Percentiles rank a stretch among this genome's conserved stretches.
phyloP scores from a whole-genome alignment of 495 filamentous ascomycete species.

The Chaetomidium leptoderma region DNA sequence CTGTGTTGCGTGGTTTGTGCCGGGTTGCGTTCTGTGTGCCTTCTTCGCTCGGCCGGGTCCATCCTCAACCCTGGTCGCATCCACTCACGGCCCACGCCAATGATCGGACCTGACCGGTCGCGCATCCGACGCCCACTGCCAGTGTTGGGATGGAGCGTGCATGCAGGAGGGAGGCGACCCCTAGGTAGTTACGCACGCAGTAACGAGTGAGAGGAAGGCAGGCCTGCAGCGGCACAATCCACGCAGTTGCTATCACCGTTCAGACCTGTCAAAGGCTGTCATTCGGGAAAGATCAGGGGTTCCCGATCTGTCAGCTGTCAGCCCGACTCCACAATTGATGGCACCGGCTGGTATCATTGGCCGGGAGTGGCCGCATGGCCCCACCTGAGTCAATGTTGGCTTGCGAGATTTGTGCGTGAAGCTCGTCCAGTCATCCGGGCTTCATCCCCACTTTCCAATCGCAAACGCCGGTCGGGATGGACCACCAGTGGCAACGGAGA shows the following conservation, averaged over 20 bases:
- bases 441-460: background rate
- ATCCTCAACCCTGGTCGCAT: constrained; percentile 9
- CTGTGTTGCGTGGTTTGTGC: constrained; percentile 37
- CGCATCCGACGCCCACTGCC: too few relatives aligned
- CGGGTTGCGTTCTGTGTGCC: constrained; percentile 24
- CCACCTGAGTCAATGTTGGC: background rate
- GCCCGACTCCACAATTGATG: too few relatives aligned
- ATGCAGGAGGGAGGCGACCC: too few relatives aligned
- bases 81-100: constrained; percentile 7
- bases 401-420: constrained; percentile 32
- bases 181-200: background rate
- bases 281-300: too few relatives aligned
- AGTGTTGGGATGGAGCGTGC: too few relatives aligned
- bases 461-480: too few relatives aligned
- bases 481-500: too few relatives aligned
- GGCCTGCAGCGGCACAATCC: constrained; percentile 1
- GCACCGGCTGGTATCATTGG: background rate
- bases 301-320: background rate
- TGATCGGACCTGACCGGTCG: too few relatives aligned
- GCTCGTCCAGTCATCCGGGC: constrained; percentile 16
- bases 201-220: background rate
- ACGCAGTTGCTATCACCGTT: background rate
- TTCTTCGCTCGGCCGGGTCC: background rate
- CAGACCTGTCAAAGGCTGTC: too few relatives aligned
- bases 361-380: background rate